Evolutionary conservation across 495 filamentous ascomycete genomes (phyloP), one percentile per base, ranked within the genome.

Genomic region (Talaromyces adpressus): DNA sequence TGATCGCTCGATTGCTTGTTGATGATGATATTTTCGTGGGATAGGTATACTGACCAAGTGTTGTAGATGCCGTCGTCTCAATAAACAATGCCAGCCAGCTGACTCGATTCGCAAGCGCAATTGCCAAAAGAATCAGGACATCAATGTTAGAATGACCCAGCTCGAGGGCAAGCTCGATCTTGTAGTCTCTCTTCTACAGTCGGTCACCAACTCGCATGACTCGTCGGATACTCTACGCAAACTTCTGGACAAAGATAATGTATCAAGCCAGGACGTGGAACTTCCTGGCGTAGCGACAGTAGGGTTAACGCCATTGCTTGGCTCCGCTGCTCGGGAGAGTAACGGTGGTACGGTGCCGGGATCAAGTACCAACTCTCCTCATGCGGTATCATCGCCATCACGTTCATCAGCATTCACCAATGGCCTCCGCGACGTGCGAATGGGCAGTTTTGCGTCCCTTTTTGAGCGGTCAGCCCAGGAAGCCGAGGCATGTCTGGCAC

Each of bases 31-130:
- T 9, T 36, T 36, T 9, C 7, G 9, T 3, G 32, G 12, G 32
- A 36, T 12, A 36, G 32, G 3, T 36, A 36, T 12, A 65, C 58
- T 36, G 32, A 36, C 32, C 32, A 36, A 12, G 49, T 83, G 82
- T 63, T 79, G 83, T 52, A 77, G 82, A 66, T 84, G 82, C 64
- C 64, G 66, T 61, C 76, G 76, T 18, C 53, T 77, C 6, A 73
- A 74, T 14, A 77, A 69, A 39, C 63, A 70, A 14, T 79, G 76
- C 53, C 57, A 62, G 6, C 70, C 71, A 1, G 65, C 68, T 14
- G 56, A 67, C 23, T 59, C 69, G 20, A 56, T 66, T 9, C 65
- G 74, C 34, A 64, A 64, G n/a, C 69, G 67, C 29, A 30, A 30
- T 7, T 5, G 5, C 7, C 69, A 63, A 36, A 71, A 68, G 53